Evolutionary conservation across 345 rosid genomes (phyloP).

Genomic region (Syzygium grande): DNA sequence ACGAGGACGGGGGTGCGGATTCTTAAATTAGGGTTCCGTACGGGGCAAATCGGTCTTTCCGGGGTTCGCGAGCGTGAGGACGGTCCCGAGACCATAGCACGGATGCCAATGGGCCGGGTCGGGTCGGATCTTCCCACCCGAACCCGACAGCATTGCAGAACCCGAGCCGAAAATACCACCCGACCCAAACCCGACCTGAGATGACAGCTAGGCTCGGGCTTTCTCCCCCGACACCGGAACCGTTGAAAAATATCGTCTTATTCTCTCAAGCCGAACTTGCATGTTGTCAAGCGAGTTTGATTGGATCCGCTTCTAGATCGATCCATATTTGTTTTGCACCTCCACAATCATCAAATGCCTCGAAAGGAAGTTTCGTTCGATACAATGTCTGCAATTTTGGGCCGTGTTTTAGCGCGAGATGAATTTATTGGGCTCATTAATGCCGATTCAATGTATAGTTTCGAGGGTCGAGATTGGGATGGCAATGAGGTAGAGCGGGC

Average conservation of each 20-base stretch:
- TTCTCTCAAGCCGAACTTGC: not conserved
- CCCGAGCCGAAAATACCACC: not conserved
- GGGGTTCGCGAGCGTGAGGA: not conserved
- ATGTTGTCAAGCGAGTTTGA: not conserved
- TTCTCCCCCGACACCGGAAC: not conserved
- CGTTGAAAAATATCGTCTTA: not conserved
- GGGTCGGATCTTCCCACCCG: not conserved
- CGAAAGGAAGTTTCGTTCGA: not conserved
- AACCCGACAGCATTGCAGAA: not conserved
- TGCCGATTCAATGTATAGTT: fast-evolving
- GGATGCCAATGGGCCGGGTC: not conserved
- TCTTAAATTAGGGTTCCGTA: conserved; percentile 11
- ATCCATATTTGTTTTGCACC: not conserved
- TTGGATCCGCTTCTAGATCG: not conserved
- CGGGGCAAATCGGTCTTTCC: conserved; percentile 8
- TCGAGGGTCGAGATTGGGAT: fast-evolving
- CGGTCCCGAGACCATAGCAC: not conserved
- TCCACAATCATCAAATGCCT: not conserved
- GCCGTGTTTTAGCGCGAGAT: not conserved
- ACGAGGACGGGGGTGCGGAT: not conserved
- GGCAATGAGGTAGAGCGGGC: not conserved
- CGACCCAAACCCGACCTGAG: not conserved
- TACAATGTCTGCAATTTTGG: not conserved
- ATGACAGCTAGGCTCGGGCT: not conserved
- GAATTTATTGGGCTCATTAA: not conserved